Percentiles rank a stretch among this genome's conserved stretches.
Evolutionary conservation across 2,329 filamentous ascomycete genomes (phyloP).

Genomic region (Trichophyton schoenleinii): DNA sequence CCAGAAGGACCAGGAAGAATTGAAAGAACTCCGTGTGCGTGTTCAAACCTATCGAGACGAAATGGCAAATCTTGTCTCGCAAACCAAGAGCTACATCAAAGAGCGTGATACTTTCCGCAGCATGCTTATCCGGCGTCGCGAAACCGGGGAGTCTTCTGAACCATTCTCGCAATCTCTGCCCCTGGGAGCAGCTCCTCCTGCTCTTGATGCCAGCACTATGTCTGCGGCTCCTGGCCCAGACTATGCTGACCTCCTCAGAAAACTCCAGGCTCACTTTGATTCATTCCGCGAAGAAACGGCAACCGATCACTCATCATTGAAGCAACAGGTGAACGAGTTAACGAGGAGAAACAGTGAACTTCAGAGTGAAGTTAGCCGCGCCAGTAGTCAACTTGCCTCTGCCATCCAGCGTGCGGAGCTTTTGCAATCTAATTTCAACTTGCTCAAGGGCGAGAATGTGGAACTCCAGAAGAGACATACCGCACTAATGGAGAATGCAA

Average conservation of each 20-base stretch:
- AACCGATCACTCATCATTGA: slow-evolving; percentile 67
- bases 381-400: slow-evolving; percentile 68
- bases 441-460: slow-evolving; percentile 70
- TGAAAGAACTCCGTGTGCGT: slow-evolving; percentile 60
- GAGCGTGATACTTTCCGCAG: slow-evolving; percentile 97
- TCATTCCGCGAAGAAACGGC: slow-evolving; percentile 74
- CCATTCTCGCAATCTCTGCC: slow-evolving; percentile 61
- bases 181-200: slow-evolving; percentile 38
- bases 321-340: slow-evolving; percentile 70
- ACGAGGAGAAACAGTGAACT: slow-evolving; percentile 70
- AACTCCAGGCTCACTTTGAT: slow-evolving; percentile 82
- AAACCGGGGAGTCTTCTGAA: slow-evolving; percentile 49
- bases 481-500: slow-evolving; percentile 64
- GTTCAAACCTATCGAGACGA: slow-evolving; percentile 74
- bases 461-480: slow-evolving; percentile 77
- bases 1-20: slow-evolving; percentile 51
- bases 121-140: slow-evolving; percentile 67
- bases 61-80: slow-evolving; percentile 64
- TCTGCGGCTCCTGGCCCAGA: slow-evolving; percentile 50
- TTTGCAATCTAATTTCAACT: slow-evolving; percentile 73
- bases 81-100: slow-evolving; percentile 84
- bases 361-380: slow-evolving; percentile 67
- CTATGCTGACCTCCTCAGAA: slow-evolving; percentile 66
- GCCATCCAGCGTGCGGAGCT: slow-evolving; percentile 78
- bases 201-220: slow-evolving; percentile 31